phyloP scores from a whole-genome alignment of 768 basidiomycete genomes.

The Kwoniella sp. region DNA sequence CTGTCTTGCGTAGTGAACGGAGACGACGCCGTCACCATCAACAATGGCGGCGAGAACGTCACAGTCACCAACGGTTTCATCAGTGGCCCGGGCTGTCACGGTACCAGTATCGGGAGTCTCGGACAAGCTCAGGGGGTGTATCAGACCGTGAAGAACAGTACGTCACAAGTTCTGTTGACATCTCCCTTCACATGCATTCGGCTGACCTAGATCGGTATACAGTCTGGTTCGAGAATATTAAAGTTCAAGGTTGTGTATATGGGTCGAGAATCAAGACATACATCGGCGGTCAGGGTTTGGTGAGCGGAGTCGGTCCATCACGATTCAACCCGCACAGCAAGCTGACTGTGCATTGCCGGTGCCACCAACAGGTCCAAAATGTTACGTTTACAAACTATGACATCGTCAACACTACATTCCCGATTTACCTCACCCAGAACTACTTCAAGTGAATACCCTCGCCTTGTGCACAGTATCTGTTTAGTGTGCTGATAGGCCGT shows the following conservation, averaged over 20 bases:
- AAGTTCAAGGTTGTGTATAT: conserved; percentile 61
- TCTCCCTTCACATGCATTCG: too few relatives aligned
- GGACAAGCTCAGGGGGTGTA: conserved; percentile 58
- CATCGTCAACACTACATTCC: conserved; percentile 59
- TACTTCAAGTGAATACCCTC: conserved; percentile 45
- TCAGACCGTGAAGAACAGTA: conserved; percentile 57
- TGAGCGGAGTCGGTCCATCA: conserved; percentile 23
- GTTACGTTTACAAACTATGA: conserved; percentile 61
- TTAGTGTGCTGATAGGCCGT: background rate
- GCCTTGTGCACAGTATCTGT: too few relatives aligned
- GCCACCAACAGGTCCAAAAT: conserved; percentile 50
- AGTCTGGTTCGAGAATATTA: conserved; percentile 61
- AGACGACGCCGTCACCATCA: conserved; percentile 61
- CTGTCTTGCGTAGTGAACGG: conserved; percentile 59
- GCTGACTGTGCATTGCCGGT: background rate
- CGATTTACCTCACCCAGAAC: conserved; percentile 61
- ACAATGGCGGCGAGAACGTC: conserved; percentile 60
- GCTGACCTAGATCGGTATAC: background rate
- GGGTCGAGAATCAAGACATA: conserved; percentile 62
- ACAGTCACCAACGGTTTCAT: conserved; percentile 60
- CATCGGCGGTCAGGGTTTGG: conserved; percentile 61
- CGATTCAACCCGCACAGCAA: background rate
- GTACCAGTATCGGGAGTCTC: conserved; percentile 61
- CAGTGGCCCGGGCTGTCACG: conserved; percentile 60
- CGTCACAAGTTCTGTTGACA: conserved; percentile 1